Evolutionary conservation across 257 asterid genomes (phyloP), one percentile per base, ranked within the genome.

Genomic region (Solanum acaule): DNA sequence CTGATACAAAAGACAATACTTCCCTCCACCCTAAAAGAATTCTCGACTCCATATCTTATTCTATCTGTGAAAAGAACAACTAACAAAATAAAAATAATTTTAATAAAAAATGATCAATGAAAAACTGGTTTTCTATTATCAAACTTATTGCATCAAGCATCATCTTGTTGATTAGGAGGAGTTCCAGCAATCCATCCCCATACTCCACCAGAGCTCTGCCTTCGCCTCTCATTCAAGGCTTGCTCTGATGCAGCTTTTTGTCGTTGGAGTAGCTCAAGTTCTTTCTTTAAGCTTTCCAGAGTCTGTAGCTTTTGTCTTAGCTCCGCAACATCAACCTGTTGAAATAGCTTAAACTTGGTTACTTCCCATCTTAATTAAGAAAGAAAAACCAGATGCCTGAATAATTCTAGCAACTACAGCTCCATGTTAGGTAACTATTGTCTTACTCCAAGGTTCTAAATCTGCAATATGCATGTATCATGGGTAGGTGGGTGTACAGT

Each of bases 101-200:
- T 38, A 81, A 82, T 59, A 33, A 88, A 88, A 91, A 88, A 33
- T 63, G 22, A 49, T 86, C 46, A 73, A 34, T n/a, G 40, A 49
- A 88, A 85, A 85, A 52, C 86, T 37, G 13, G 86, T 67, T 88
- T 76, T 65, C 86, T 86, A 33, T 34, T 25, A 88, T 85, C 61
- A 22, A 65, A 27, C 70, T 25, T 87, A 23, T 38, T 9, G 42
- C 77, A 75, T 92, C 87, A 94, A 56, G 91, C 93, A 44, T 91
- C 95, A 22, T 90, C 92, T 20, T 84, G 89, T 86, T 93, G 95
- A 52, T 70, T 73, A 22, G 95, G 90, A 83, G 98, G 95, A 63
- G 98, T 76, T 89, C 99, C 99, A 14, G 98, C 99, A 65, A 97
- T 94, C 99, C 99, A 97, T 44, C 99, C 98, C 99, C 99, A 97